These are phyloP conservation scores for Kluyveromyces siamensis DNA, from an alignment of 805 yeast genomes.

Conservation along the genomic window DNA sequence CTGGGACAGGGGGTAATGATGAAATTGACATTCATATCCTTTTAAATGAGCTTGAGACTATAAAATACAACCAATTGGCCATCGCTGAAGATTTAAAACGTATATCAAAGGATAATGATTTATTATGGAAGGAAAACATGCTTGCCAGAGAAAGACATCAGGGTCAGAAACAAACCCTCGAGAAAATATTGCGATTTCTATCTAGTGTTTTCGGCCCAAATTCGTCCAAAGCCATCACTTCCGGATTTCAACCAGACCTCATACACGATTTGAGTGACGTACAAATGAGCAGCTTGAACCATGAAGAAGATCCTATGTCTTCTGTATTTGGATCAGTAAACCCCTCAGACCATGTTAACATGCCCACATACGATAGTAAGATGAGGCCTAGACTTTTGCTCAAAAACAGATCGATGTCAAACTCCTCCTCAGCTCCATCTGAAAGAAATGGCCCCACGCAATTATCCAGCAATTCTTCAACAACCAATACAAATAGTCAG, in stretches of 20 bases:
- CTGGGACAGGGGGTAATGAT: constrained; percentile 13
- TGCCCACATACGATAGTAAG: not conserved
- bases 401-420: constrained; percentile 18
- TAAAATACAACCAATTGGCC: constrained; percentile 69
- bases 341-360: not conserved
- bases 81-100: constrained; percentile 80
- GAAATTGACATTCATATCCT: constrained; percentile 24
- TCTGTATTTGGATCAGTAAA: not conserved
- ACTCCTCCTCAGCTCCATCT: constrained; percentile 1
- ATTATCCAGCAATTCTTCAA: not conserved
- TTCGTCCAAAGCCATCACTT: constrained; percentile 6
- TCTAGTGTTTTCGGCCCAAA: constrained; percentile 46
- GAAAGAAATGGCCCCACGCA: not conserved
- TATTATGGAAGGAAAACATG: constrained; percentile 85
- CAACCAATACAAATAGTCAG: not conserved
- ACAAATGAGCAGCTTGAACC: not conserved
- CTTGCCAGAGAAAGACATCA: constrained; percentile 77
- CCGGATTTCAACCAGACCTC: constrained; percentile 5
- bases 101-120: constrained; percentile 77
- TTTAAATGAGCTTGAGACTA: constrained; percentile 61
- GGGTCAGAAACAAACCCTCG: constrained; percentile 79
- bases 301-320: not conserved
- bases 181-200: constrained; percentile 76
- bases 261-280: constrained; percentile 7
- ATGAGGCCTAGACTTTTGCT: constrained; percentile 12